These are phyloP conservation scores for Mycena vitilis DNA, from an alignment of 768 basidiomycete genomes.

Conservation along the genomic window DNA sequence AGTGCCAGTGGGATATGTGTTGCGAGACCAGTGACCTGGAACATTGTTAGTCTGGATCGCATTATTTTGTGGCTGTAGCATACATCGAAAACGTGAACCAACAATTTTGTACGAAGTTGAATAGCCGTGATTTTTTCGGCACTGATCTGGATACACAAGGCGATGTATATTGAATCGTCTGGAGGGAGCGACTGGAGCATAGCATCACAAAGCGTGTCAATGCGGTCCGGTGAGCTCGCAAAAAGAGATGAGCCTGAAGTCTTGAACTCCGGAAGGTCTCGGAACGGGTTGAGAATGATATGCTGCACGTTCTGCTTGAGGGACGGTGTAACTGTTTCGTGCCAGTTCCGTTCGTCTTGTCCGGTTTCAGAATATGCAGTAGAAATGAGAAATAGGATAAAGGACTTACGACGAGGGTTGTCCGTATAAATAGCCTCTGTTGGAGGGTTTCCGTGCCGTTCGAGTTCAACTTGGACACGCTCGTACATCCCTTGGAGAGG, in stretches of 20 bases:
- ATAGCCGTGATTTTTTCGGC: conserved; percentile 2
- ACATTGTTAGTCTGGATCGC: background rate
- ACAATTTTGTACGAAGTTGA: background rate
- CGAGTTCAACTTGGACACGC: conserved; percentile 23
- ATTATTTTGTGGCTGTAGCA: background rate
- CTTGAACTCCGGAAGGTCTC: conserved; percentile 21
- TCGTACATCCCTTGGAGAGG: conserved; percentile 25
- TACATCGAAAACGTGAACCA: conserved; percentile 17
- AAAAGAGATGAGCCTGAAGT: background rate
- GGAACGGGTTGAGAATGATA: conserved; percentile 28
- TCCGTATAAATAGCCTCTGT: conserved; percentile 31
- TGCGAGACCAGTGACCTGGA: background rate
- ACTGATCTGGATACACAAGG: background rate
- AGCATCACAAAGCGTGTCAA: conserved; percentile 9
- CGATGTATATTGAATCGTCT: conserved; percentile 10
- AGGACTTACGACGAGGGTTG: conserved; percentile 32
- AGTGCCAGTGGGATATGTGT: conserved; percentile 9
- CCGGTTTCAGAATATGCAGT: background rate
- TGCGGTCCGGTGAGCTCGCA: conserved; percentile 9
- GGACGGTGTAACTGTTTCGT: conserved; percentile 26
- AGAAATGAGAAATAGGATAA: background rate
- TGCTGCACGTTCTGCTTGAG: conserved; percentile 31
- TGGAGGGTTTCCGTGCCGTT: conserved; percentile 26
- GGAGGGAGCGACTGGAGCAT: conserved; percentile 16
- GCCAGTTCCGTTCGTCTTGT: conserved; percentile 31